phyloP scores from a whole-genome alignment of 2,329 filamentous ascomycete genomes.

The Hansfordia pulvinata region DNA sequence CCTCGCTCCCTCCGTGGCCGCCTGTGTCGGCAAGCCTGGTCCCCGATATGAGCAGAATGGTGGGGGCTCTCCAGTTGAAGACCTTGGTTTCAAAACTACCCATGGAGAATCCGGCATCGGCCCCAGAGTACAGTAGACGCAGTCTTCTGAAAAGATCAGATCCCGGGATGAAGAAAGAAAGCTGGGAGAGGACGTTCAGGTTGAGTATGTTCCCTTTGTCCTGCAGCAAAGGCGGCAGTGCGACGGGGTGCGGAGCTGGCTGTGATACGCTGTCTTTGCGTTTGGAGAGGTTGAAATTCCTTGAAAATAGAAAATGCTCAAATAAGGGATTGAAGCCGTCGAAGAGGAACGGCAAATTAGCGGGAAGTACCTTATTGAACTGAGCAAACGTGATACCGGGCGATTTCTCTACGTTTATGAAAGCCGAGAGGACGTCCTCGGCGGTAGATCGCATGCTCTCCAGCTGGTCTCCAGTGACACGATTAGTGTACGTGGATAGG shows the following conservation, averaged over 20 bases:
- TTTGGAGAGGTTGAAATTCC: conserved; percentile 53
- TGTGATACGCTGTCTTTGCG: conserved; percentile 20
- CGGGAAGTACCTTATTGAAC: conserved; percentile 46
- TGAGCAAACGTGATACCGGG: conserved; percentile 48
- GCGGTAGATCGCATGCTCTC: conserved; percentile 46
- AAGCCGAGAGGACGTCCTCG: conserved; percentile 51
- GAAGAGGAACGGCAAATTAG: conserved; percentile 53
- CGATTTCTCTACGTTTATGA: conserved; percentile 49
- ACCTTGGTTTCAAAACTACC: conserved; percentile 62
- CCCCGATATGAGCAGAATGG: conserved; percentile 57
- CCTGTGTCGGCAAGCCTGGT: conserved; percentile 38
- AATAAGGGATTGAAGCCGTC: conserved; percentile 55
- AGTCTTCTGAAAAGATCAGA: conserved; percentile 50
- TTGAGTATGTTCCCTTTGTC: conserved; percentile 48
- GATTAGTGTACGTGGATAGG: conserved; percentile 43
- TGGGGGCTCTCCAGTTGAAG: conserved; percentile 66
- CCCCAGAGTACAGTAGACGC: conserved; percentile 56
- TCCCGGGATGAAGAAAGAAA: conserved; percentile 60
- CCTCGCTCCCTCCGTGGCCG: conserved; percentile 32
- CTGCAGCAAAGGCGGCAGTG: conserved; percentile 29
- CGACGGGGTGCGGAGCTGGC: conserved; percentile 4
- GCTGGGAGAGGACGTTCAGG: conserved; percentile 49
- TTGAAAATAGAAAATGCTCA: conserved; percentile 64
- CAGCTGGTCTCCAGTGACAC: conserved; percentile 41
- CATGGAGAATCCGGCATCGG: conserved; percentile 61